Base-by-base conservation (phyloP, 371 early-diverging fungal genomes). In the Mortierella sp. region DNA sequence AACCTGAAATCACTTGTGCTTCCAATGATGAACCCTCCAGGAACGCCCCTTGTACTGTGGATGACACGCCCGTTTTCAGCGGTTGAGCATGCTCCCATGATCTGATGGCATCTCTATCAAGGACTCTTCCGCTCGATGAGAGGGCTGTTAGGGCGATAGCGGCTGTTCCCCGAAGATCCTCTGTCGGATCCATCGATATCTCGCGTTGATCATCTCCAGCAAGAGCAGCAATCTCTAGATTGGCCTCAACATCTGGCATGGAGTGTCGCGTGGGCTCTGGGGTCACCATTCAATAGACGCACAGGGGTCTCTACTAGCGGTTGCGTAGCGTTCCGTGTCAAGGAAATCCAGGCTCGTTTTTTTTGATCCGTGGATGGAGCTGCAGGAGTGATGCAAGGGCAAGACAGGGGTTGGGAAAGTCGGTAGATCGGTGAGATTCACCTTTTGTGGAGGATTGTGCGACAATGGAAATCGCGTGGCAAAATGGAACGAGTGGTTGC, bases 121-220 rank as follows among this genome's bases (percentile, higher is more conserved):
- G 4, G 21, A 14, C 29, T 17, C 19, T 22, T 21, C 54, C 29
- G 0, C 65, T 60, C 19, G 57, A 60, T 12, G 59, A 67, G 14
- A 73, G 63, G 19, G 67, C 62, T 37, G 74, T 57, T 9, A 73
- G 63, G n/a, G 67, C 63, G 63, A 73, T 63, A 29, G 56, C 73
- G 2, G 74, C 74, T 16, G 58, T 37, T 19, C 74, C 60, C n/a
- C 55, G 67, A 28, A 52, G 45, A 41, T 55, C 66, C 14, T 62
- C 59, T 50, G 44, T 22, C 27, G 53, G 27, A 16, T 21, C 27
- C 6, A 19, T 6, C 29, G 56, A 40, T 2, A 12, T 22, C 7
- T 48, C 43, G 9, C 43, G 21, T 13, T 40, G 41, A 22, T 21
- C 31, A 25, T 61, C 40, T 19, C 17, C 47, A 52, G 25, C 8